phyloP scores from a whole-genome alignment of 2,329 filamentous ascomycete species.

The Ceratocystis diversiconidia region DNA sequence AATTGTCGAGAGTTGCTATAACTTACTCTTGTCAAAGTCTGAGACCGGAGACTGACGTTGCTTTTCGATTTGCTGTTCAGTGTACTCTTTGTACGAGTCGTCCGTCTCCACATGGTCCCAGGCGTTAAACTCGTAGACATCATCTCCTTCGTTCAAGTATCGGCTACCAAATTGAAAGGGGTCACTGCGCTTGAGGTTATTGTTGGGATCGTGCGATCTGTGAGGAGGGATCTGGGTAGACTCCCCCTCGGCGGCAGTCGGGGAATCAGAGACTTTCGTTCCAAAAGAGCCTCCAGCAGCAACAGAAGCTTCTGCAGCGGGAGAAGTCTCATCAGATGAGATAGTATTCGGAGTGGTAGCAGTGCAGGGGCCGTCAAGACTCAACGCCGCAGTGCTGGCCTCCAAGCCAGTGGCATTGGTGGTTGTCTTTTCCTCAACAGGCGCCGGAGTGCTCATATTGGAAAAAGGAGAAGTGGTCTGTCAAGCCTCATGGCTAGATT shows the following conservation, averaged over 20 bases:
- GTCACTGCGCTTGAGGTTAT: constrained; percentile 74
- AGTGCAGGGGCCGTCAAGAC: constrained; percentile 4
- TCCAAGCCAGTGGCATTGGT: constrained; percentile 11
- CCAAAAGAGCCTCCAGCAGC: constrained; percentile 7
- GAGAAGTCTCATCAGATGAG: background rate
- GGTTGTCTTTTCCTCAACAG: constrained; percentile 13
- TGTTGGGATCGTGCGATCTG: constrained; percentile 54
- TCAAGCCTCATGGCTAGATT: constrained; percentile 15
- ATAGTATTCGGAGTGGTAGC: background rate
- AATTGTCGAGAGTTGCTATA: constrained; percentile 5
- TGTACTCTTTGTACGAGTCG: constrained; percentile 71
- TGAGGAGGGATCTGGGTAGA: constrained; percentile 36
- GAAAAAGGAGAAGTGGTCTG: constrained; percentile 11
- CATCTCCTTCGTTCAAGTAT: constrained; percentile 65
- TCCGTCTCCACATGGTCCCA: constrained; percentile 98
- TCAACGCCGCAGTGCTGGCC: constrained; percentile 10
- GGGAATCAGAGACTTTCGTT: background rate
- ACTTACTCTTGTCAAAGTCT: constrained; percentile 75
- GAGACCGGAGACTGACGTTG: constrained; percentile 79
- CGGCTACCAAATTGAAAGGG: constrained; percentile 94
- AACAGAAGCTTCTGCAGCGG: background rate
- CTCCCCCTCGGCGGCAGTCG: background rate
- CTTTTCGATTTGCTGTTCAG: constrained; percentile 67
- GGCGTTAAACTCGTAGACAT: constrained; percentile 95
- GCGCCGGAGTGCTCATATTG: constrained; percentile 17